A percentile compares a stretch with the other conserved stretches of the same genome.
These are phyloP conservation scores for Colletotrichum sp. DNA, from an alignment of 2,329 filamentous ascomycete genomes.

Conservation along the genomic window DNA sequence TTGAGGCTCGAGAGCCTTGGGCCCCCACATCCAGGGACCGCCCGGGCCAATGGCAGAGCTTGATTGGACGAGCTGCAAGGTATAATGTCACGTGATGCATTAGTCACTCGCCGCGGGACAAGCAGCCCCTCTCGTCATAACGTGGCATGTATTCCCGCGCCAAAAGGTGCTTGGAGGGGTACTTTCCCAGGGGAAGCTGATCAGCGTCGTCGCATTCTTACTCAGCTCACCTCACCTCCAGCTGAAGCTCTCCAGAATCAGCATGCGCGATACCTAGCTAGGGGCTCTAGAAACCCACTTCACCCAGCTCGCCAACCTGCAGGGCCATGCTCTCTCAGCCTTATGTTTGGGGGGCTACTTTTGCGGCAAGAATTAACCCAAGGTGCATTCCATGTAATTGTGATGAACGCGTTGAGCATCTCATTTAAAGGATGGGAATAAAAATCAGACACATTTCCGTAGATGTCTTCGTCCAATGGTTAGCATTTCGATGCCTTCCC, in stretches of 20 bases:
- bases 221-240: not conserved
- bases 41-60: conserved; percentile 12
- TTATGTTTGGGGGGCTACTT: not conserved
- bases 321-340: not conserved
- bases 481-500: not conserved
- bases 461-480: not conserved
- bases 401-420: not conserved
- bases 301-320: not conserved
- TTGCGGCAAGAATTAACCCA: not conserved
- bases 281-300: not conserved
- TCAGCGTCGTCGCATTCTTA: not conserved
- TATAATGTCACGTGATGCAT: not conserved
- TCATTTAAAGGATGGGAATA: not conserved
- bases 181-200: not conserved
- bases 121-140: conserved; percentile 3
- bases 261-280: not conserved
- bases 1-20: conserved; percentile 18
- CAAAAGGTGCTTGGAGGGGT: conserved; percentile 1
- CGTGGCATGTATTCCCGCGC: not conserved
- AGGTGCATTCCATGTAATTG: not conserved
- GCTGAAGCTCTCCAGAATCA: not conserved
- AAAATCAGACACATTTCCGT: not conserved
- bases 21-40: conserved; percentile 3
- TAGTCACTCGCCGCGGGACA: not conserved
- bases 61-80: not conserved